phyloP scores from a whole-genome alignment of 768 basidiomycete species.

The Rossbeevera mucosa region DNA sequence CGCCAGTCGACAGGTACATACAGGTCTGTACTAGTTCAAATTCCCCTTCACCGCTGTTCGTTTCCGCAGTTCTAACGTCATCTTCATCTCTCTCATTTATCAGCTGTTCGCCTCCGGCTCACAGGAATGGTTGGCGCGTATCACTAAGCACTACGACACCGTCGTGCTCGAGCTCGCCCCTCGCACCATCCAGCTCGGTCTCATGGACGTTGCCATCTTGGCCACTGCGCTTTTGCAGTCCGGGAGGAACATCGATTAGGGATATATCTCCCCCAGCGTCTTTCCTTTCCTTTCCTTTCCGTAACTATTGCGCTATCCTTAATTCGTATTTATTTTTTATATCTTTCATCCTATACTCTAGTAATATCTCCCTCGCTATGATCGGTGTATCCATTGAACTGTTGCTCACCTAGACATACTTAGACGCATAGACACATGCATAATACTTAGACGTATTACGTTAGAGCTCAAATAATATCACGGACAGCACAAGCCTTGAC shows the following conservation, averaged over 20 bases:
- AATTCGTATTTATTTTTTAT: neutral
- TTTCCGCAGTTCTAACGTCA: neutral
- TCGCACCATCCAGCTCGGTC: slow-evolving; percentile 49
- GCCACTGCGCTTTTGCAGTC: slow-evolving; percentile 54
- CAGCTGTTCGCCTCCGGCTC: slow-evolving; percentile 47
- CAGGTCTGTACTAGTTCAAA: slow-evolving; percentile 24
- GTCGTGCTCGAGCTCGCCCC: slow-evolving; percentile 53
- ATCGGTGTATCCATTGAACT: neutral
- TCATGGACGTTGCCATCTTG: slow-evolving; percentile 49
- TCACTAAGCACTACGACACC: slow-evolving; percentile 42
- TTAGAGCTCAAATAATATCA: neutral
- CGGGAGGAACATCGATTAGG: slow-evolving; percentile 59
- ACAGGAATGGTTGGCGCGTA: slow-evolving; percentile 42
- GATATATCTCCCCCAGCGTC: neutral
- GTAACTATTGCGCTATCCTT: neutral
- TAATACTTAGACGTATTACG: neutral
- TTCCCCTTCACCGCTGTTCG: neutral
- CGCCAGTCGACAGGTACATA: slow-evolving; percentile 48
- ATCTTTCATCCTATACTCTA: neutral
- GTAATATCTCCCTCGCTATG: neutral
- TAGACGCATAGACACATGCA: neutral
- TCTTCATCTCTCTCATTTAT: neutral
- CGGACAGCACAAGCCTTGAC: too few species aligned
- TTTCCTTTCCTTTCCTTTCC: neutral
- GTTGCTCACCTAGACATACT: neutral